Percentiles rank a stretch among this genome's conserved stretches.
These are phyloP conservation scores for Penicillium pancosmium DNA, from an alignment of 495 filamentous ascomycete genomes.

Conservation along the genomic window DNA sequence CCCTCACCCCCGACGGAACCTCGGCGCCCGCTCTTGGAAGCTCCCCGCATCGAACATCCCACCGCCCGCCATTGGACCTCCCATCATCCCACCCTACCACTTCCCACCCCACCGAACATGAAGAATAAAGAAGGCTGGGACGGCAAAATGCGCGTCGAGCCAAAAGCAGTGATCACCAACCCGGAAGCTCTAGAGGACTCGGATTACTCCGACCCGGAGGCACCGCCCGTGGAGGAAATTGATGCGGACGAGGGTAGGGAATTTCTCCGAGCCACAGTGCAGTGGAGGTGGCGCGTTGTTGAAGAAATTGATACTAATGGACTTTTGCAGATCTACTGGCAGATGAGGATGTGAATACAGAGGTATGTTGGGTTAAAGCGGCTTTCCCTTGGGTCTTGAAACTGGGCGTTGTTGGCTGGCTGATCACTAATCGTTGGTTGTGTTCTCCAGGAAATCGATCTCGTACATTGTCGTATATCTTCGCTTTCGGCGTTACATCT, in stretches of 20 bases:
- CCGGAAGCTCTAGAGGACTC: slow-evolving; percentile 79
- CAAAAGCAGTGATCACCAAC: slow-evolving; percentile 64
- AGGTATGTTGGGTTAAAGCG: slow-evolving; percentile 40
- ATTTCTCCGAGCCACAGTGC: slow-evolving; percentile 13
- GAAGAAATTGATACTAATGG: slow-evolving; percentile 6
- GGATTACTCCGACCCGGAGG: slow-evolving; percentile 84
- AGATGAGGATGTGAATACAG: slow-evolving; percentile 60
- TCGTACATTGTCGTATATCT: slow-evolving; percentile 80
- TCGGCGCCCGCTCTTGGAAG: slow-evolving; percentile 10
- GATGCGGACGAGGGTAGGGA: slow-evolving; percentile 75
- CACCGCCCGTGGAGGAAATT: slow-evolving; percentile 73
- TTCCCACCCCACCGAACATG: slow-evolving; percentile 31
- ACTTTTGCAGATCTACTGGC: slow-evolving; percentile 61
- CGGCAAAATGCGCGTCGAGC: slow-evolving; percentile 80
- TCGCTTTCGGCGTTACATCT: slow-evolving; percentile 78
- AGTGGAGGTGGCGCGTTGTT: not conserved
- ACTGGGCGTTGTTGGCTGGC: slow-evolving; percentile 15
- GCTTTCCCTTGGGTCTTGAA: too few relatives aligned
- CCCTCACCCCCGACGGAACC: slow-evolving; percentile 7
- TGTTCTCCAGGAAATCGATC: slow-evolving; percentile 73
- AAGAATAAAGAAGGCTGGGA: slow-evolving; percentile 86
- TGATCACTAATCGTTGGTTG: slow-evolving; percentile 11
- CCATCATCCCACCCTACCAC: slow-evolving; percentile 22
- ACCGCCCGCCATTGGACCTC: slow-evolving; percentile 22
- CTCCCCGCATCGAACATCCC: slow-evolving; percentile 27